Percentiles rank a stretch among this genome's conserved stretches.
phyloP scores from a whole-genome alignment of 1,139 yeast species.

The Zygosaccharomyces pseudobailii region DNA sequence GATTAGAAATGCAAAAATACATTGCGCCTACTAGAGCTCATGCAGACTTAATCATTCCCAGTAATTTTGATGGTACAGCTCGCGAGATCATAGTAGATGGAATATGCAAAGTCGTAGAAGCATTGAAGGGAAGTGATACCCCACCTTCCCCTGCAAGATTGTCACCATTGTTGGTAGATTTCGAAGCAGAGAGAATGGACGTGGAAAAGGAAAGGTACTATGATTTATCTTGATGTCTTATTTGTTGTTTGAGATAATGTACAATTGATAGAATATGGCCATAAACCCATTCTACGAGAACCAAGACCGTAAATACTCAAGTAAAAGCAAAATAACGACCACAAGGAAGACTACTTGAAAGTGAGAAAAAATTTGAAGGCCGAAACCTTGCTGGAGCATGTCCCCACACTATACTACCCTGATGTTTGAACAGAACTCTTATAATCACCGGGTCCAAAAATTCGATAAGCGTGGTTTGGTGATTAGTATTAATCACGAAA shows the following conservation, averaged over 20 bases:
- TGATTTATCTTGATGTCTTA: conserved; percentile 32
- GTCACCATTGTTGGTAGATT: conserved; percentile 24
- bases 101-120: conserved; percentile 42
- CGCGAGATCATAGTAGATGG: conserved; percentile 74
- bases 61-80: conserved; percentile 48
- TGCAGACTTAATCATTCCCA: conserved; percentile 80
- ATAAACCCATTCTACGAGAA: too few species aligned
- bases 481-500: neutral
- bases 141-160: conserved; percentile 8
- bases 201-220: conserved; percentile 49
- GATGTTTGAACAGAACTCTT: conserved; percentile 1
- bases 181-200: conserved; percentile 42
- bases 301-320: too few species aligned
- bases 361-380: too few species aligned
- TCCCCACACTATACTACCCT: conserved; percentile 21
- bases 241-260: neutral
- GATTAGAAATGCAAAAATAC: conserved; percentile 72
- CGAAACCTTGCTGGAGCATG: conserved; percentile 1
- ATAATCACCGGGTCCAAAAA: neutral
- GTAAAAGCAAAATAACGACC: too few species aligned
- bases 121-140: conserved; percentile 16
- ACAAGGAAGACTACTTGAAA: too few species aligned
- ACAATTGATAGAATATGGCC: too few species aligned
- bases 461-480: neutral
- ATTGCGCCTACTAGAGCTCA: conserved; percentile 70